Base-by-base conservation (phyloP, 768 basidiomycete species). In the Mycena albidolilacea region DNA sequence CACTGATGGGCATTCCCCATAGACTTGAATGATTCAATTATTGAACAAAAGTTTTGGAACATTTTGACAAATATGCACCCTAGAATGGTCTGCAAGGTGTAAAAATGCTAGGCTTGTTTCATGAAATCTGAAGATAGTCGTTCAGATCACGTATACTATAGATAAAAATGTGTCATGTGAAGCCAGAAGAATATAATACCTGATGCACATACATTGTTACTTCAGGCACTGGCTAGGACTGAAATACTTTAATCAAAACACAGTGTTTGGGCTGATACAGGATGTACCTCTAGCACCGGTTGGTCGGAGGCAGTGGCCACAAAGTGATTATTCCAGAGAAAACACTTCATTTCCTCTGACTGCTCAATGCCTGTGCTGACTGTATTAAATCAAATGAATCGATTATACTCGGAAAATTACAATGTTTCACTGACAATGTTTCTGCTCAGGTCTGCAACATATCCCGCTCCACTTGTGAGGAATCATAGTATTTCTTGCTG, bases 261-360 rank as follows among this genome's bases (percentile, higher is more conserved):
- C 44, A 50, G 38, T 23, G 69, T 66, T 71, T 46, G 70, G n/a
- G 38, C 30, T 52, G 57, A 69, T 52, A 55, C 14, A 58, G 15
- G 59, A 7, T 55, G 19, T 19, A 90, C 90, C 87, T 93, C 92
- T 58, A 93, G 79, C 5, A 90, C 80, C n/a, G 92, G 92, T 71
- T 91, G 89, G 82, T 93, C 92, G 43, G 91, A 91, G 11, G 91
- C 91, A 38, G 92, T 78, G 7, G 91, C 91, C 0, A 91, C 88
- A 78, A 93, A 93, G 78, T 93, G 92, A 79, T 92, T 92, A 79
- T 93, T 86, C 92, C 92, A 93, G n/a, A 92, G 80, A 81, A 92
- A 93, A 10, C 88, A 86, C 74, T 92, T 93, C 91, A 92, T 91
- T 50, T 90, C 90, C 19, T 91, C 90, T 30, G 87, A 85, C 78